Evolutionary conservation across 495 filamentous ascomycete genomes (phyloP).

Genomic region (Bryoglossum gracile): DNA sequence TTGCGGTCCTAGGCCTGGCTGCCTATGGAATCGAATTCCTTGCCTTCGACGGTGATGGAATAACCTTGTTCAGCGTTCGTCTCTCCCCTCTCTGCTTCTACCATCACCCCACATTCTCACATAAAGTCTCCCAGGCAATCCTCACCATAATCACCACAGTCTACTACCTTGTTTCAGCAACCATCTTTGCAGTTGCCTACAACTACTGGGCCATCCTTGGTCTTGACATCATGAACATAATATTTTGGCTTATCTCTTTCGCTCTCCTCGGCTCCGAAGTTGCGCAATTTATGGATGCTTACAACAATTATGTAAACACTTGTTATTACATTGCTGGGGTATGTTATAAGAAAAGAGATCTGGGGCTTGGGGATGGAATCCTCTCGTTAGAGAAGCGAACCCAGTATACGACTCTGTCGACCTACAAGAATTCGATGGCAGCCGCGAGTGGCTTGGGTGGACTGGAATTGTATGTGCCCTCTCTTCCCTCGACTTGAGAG

Average conservation of each 20-base stretch:
- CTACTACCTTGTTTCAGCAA: conserved; percentile 34
- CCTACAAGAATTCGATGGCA: conserved; percentile 21
- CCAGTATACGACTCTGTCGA: no score
- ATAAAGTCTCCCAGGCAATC: conserved; percentile 30
- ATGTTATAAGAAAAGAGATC: conserved; percentile 7
- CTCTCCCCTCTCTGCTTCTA: background rate
- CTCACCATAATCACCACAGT: conserved; percentile 33
- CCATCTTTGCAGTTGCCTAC: conserved; percentile 28
- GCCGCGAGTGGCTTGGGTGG: conserved; percentile 33
- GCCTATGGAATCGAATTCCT: conserved; percentile 47
- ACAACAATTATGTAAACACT: conserved; percentile 1
- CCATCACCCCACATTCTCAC: background rate
- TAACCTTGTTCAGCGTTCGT: conserved; percentile 38
- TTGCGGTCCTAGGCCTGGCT: conserved; percentile 59
- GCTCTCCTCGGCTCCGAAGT: conserved; percentile 33
- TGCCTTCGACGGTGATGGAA: conserved; percentile 25
- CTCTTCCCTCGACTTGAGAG: no score
- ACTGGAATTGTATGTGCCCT: conserved; percentile 34
- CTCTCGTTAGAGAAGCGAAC: no score
- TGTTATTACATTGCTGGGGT: conserved; percentile 24
- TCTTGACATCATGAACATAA: conserved; percentile 36
- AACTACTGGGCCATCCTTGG: conserved; percentile 45
- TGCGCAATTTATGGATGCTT: conserved; percentile 11
- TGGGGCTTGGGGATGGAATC: background rate
- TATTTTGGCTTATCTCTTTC: conserved; percentile 42